Evolutionary conservation across 2,329 filamentous ascomycete genomes (phyloP), one percentile per base, ranked within the genome.

Genomic region (Pseudonectria foliicola): DNA sequence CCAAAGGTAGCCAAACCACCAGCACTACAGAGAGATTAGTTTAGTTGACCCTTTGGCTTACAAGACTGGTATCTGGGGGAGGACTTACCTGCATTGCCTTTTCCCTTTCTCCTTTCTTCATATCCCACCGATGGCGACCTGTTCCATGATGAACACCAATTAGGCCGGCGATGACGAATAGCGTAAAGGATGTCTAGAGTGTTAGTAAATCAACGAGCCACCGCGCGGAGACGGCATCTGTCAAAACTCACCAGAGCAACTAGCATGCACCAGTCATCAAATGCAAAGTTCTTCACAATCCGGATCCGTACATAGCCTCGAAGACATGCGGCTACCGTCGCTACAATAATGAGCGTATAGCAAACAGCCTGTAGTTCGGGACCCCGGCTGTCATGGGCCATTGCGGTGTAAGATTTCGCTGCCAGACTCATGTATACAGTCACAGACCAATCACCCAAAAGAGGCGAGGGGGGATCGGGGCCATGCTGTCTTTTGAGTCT

Each of bases 231-330:
- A 14, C 11, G 13, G 21, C 10, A 13, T 3, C 4, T 2, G 12
- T 11, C 13, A 8, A 10, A 10, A 33, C 46, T 43, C 32, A 61
- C 60, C 36, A 57, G 45, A 21, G 63, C 62, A 25, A 45, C 36
- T 1, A 54, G 30, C 62, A 66, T 66, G 33, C 57, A 48, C 53
- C 54, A 62, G 40, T 66, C 62, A 38, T 66, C 62, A 7, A 52
- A 33, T 1, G 61, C 62, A 44, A 65, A 66, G 24, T 53, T 56
- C 42, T 55, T 61, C 24, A 66, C 55, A 10, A 65, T 35, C 6
- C 42, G 41, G 2, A 52, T 31, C 14, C 62, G 56, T 13, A 61
- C 56, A 43, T 54, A 64, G 25, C 53, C 52, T 38, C 62, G 45
- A n/a, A 65, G 42, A 4, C 38, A 4, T 3, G 50, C 50, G 29